Conservation (phyloP, 805 yeast genomes). For the Kluyveromyces starmeri region DNA sequence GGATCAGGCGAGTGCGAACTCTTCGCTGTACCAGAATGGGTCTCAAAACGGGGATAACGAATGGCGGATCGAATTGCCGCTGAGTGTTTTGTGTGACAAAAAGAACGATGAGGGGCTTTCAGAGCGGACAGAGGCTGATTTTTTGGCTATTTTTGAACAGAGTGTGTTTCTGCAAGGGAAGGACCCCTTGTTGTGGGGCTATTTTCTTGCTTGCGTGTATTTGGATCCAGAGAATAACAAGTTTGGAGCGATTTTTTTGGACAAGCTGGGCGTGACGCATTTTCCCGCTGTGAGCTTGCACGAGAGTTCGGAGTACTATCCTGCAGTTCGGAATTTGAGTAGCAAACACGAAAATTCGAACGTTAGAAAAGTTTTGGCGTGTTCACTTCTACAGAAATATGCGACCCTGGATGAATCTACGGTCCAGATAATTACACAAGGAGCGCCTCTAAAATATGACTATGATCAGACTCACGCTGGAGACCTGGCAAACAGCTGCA, state of each 20-base stretch:
- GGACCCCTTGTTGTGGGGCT: slow-evolving; percentile 26
- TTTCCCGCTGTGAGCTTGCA: slow-evolving; percentile 51
- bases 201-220: slow-evolving; percentile 18
- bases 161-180: slow-evolving; percentile 19
- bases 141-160: slow-evolving; percentile 17
- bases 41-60: not conserved
- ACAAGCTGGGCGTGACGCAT: slow-evolving; percentile 58
- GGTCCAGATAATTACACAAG: slow-evolving; percentile 9
- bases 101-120: not conserved
- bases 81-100: not conserved
- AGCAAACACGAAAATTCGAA: slow-evolving; percentile 42
- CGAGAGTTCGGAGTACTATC: slow-evolving; percentile 58
- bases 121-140: slow-evolving; percentile 10
- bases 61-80: slow-evolving; percentile 3
- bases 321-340: slow-evolving; percentile 64
- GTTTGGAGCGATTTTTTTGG: slow-evolving; percentile 46
- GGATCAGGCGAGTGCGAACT: not conserved
- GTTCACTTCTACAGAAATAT: slow-evolving; percentile 59
- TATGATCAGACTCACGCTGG: slow-evolving; percentile 88
- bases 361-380: slow-evolving; percentile 68
- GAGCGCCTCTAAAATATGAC: slow-evolving; percentile 24
- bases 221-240: slow-evolving; percentile 27
- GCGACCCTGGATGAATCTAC: slow-evolving; percentile 38
- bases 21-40: not conserved
- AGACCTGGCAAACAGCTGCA: slow-evolving; percentile 58